phyloP scores from a whole-genome alignment of 2,329 filamentous ascomycete genomes.

The Trichoderma sp. region DNA sequence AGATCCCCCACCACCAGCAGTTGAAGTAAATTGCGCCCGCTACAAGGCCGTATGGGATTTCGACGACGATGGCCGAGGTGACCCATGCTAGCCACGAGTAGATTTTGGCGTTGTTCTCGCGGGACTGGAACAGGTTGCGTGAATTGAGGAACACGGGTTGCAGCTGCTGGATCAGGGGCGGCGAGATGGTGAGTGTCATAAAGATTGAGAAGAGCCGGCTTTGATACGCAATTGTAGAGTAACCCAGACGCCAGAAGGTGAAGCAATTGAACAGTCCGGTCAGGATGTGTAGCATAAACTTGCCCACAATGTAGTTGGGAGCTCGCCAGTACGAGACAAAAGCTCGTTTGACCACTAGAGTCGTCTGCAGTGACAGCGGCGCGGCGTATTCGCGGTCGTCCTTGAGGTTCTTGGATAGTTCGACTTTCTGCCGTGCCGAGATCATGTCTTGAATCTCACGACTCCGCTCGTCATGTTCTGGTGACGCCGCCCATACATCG shows the following conservation, averaged over 20 bases:
- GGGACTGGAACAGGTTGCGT: slow-evolving; percentile 64
- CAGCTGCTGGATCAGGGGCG: slow-evolving; percentile 72
- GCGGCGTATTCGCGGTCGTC: slow-evolving; percentile 63
- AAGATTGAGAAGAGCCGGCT: slow-evolving; percentile 73
- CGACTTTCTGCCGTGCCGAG: slow-evolving; percentile 40
- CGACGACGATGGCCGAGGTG: slow-evolving; percentile 62
- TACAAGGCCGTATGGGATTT: slow-evolving; percentile 67
- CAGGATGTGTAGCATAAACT: slow-evolving; percentile 59
- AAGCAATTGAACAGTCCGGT: slow-evolving; percentile 68
- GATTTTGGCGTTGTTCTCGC: slow-evolving; percentile 75
- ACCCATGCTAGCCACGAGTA: slow-evolving; percentile 74
- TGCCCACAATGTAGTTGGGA: slow-evolving; percentile 61
- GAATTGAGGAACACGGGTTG: slow-evolving; percentile 69
- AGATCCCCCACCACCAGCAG: slow-evolving; percentile 56
- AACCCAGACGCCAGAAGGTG: slow-evolving; percentile 63
- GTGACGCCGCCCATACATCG: slow-evolving; percentile 56
- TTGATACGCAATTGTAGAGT: slow-evolving; percentile 61
- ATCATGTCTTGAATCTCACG: slow-evolving; percentile 54
- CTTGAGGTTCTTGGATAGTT: slow-evolving; percentile 38
- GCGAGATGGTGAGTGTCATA: slow-evolving; percentile 71
- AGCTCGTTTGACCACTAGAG: slow-evolving; percentile 52
- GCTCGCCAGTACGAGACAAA: slow-evolving; percentile 65
- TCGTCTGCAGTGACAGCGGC: slow-evolving; percentile 52
- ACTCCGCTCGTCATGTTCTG: slow-evolving; percentile 44
- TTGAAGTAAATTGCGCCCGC: slow-evolving; percentile 50